These are phyloP conservation scores for Crataegus laevigata DNA, from an alignment of 306 rosid species.

Conservation along the genomic window DNA sequence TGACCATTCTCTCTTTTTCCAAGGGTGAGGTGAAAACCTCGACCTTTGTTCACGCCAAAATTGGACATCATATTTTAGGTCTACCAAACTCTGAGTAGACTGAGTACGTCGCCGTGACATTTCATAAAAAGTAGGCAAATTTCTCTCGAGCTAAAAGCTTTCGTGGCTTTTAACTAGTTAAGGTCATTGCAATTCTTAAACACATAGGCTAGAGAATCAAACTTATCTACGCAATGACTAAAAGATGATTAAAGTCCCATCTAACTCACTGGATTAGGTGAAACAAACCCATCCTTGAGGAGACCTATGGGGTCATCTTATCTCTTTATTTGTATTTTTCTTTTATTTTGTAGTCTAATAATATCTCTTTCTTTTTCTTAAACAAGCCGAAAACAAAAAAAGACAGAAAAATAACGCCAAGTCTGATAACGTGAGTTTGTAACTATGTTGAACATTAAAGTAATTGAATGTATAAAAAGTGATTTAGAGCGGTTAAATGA, in stretches of 20 bases:
- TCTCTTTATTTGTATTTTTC: neutral
- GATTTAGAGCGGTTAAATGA: no score
- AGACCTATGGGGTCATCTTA: neutral
- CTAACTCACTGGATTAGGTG: neutral
- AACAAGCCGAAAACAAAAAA: neutral
- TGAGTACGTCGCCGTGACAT: no score
- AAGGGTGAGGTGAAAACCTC: neutral
- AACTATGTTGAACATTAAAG: no score
- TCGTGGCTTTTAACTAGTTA: neutral
- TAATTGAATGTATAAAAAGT: no score
- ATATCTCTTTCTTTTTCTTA: neutral
- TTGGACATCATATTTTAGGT: neutral
- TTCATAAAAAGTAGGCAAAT: no score
- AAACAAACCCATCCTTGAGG: neutral
- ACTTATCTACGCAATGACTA: neutral
- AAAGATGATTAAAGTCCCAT: neutral
- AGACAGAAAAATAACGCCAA: neutral
- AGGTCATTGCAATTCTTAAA: neutral
- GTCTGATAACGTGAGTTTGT: no score
- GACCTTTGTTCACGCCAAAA: neutral
- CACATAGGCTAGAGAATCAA: neutral
- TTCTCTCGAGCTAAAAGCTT: neutral
- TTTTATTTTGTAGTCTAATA: no score
- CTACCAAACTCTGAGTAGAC: neutral
- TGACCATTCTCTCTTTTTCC: neutral